Base-by-base conservation (phyloP, 2,329 filamentous ascomycete species). In the Lachnellula suecica region DNA sequence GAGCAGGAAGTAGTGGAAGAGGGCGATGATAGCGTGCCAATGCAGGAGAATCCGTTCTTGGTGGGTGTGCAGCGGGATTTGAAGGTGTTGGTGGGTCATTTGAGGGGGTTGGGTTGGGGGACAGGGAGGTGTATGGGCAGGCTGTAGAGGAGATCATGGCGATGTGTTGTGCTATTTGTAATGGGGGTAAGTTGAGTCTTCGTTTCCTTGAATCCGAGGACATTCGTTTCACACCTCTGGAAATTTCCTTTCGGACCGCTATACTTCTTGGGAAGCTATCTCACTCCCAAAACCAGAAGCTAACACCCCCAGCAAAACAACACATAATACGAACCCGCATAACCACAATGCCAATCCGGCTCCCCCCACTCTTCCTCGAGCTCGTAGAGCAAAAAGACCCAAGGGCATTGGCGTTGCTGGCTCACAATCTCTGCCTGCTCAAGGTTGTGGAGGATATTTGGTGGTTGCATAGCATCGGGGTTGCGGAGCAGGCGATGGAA, bases 321-420 rank as follows among this genome's bases (percentile, higher is more conserved):
- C 27, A 31, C 4, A 15, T 11, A 17, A 37, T 54, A 24, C 52
- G 54, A 25, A 29, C 35, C n/a, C 34, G 35, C 4, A 25, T 52
- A 2, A 52, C 51, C 17, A 57, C 51, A 2, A 54, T 57, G 54
- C 51, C 54, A 3, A 9, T 54, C 5, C 42, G 54, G 34, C 45
- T 57, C n/a, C 51, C 54, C 29, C n/a, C 6, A 51, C 79, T 74
- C 22, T 85, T 77, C 63, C 77, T 82, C 59, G 81, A 82, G 53
- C 75, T 81, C 20, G 74, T 87, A 11, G 77, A 82, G 58, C 72
- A 74, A 47, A 77, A 79, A 53, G 74, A 79, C 5, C 82, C 51
- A 8, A 23, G 47, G 13, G 50, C 51, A 13, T 17, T 56, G 17
- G 53, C 29, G 1, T 40, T 58, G 2, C n/a, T 58, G 15, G 50